Base-by-base conservation (phyloP, 1,284 basidiomycete genomes). In the Rhodotorula glutinis region DNA sequence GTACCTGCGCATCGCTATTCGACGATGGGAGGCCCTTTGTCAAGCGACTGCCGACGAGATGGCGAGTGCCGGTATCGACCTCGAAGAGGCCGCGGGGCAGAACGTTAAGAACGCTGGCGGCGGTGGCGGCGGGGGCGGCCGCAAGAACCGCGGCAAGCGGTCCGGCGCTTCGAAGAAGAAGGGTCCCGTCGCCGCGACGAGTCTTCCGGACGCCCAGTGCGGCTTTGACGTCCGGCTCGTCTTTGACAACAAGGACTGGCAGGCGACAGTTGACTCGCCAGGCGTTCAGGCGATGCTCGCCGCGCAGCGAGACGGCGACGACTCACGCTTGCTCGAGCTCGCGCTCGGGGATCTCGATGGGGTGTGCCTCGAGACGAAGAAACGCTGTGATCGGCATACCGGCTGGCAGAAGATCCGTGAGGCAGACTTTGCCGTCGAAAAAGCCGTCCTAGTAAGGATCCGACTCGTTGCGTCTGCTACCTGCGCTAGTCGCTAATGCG, bases 141-240 rank as follows among this genome's bases (percentile, higher is more conserved):
- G 33, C 41, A 53, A 44, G 11, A 61, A 53, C 30, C 63, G 58
- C 33, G 57, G 33, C 7, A 47, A 41, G 27, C 38, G 59, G 2
- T 17, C 41, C 4, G 51, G 41, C 11, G 38, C 33, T 8, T 59
- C 58, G 46, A 66, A 57, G 60, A 57, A 55, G 41, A 63, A 65
- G 33, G 66, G 65, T 9, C 62, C 60, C 11, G 55, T 53, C 14
- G 49, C 56, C 17, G 62, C 71, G 27, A 70, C 55, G 40, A 61
- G 51, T 25, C n/a, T 62, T 1, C 63, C 67, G 17, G 73, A 72
- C n/a, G 75, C 74, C 30, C 73, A 73, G 44, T 92, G 90, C 78
- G 90, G 90, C 2, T 91, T 90, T 86, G 90, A 92, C 77, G 85
- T 86, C 73, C 82, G 90, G 38, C 80, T 92, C n/a, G 88, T 88